Base-by-base conservation (phyloP, 345 rosid genomes). In the Mallotus nudiflorus region DNA sequence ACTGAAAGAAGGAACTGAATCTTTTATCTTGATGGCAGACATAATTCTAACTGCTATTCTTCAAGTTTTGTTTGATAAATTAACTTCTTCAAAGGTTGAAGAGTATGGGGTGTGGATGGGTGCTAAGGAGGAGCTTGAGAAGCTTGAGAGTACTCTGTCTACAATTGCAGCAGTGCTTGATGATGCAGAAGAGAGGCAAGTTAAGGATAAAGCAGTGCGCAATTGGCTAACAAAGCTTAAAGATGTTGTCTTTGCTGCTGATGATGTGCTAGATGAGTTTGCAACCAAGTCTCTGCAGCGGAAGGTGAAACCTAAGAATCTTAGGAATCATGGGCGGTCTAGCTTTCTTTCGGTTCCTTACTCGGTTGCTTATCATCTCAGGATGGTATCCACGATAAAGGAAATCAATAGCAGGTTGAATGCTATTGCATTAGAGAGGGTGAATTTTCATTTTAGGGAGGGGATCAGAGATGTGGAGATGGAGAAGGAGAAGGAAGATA, bases 111-210 rank as follows among this genome's bases (percentile, higher is more conserved):
- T 27, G 16, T 27, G 6, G 19, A 64, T 20, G 19, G 65, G 52
- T 4, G 58, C 35, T 24, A 39, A 72, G 33, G 55, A 65, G 18
- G 62, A 65, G 62, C 46, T 72, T 1, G 48, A 65, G 28, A 65
- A 55, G n/a, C 69, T 72, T 20, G 49, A 66, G 31, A 40, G 46
- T 46, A 42, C 65, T 9, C 16, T 72, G 16, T 16, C 13, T 2
- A 24, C 20, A 14, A 54, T 64, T 22, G 65, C 62, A 48, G 66
- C 70, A 28, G 70, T 72, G 24, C 51, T 65, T 65, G 76, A 72
- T 56, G 76, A 65, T 57, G 76, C 70, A 55, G 76, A 72, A 14
- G 59, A 56, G 9, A 29, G 29, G n/a, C 75, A 72, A 33, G 50
- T 20, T 20, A 65, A 48, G 28, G 54, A 72, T 6, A 52, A 52